These are phyloP conservation scores for Macrotyloma uniflorum DNA, from an alignment of 306 rosid species.

Conservation along the genomic window DNA sequence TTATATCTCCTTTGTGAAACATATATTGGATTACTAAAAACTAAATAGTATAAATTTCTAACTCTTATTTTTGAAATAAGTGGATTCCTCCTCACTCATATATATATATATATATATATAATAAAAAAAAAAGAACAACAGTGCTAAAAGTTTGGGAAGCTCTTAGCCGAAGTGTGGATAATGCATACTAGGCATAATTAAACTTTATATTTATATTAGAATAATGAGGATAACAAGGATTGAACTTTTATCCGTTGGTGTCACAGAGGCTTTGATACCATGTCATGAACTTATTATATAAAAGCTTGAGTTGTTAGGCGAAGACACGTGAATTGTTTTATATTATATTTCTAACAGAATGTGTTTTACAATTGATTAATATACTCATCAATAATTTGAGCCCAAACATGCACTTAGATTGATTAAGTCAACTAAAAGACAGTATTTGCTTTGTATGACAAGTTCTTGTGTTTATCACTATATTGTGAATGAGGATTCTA, in stretches of 20 bases:
- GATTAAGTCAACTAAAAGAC: not conserved
- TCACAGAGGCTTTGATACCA: not conserved
- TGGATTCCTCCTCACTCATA: too few relatives aligned
- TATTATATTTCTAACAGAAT: not conserved
- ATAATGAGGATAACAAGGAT: not conserved
- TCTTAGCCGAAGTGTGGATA: not conserved
- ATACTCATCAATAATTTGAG: not conserved
- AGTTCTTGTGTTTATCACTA: not conserved
- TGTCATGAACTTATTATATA: not conserved
- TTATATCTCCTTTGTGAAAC: too few relatives aligned
- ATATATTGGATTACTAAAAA: too few relatives aligned
- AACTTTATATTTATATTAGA: not conserved
- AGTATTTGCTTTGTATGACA: conserved; percentile 23
- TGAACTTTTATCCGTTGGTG: not conserved
- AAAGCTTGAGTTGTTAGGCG: not conserved
- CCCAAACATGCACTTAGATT: not conserved
- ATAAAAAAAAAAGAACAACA: not conserved
- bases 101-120: too few relatives aligned
- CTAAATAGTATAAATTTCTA: too few relatives aligned
- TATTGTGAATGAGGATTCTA: conserved; percentile 8
- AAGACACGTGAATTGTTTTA: not conserved
- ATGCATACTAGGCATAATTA: not conserved
- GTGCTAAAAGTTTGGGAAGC: not conserved
- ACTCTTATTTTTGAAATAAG: too few relatives aligned
- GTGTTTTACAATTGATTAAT: not conserved